Conservation (phyloP, 179 eudicot species). For the Carnegiea gigantea region DNA sequence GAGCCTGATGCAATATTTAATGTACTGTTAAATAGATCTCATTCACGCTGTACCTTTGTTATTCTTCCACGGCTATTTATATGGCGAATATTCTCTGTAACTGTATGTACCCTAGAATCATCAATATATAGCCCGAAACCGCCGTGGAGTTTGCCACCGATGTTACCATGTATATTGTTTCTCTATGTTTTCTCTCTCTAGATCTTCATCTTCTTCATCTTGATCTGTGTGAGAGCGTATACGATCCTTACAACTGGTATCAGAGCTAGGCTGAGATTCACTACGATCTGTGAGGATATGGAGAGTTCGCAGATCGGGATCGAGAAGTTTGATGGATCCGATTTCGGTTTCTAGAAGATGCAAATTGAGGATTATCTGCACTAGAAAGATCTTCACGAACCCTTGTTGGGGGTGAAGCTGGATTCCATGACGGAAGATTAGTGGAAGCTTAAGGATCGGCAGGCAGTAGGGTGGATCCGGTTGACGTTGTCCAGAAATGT, state of each 20-base stretch:
- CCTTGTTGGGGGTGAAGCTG: not conserved
- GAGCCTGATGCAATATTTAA: too few species aligned
- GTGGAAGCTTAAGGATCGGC: not conserved
- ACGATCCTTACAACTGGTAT: not conserved
- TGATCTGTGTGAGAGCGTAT: not conserved
- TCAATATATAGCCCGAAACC: too few species aligned
- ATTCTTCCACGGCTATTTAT: too few species aligned
- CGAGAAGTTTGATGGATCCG: not conserved
- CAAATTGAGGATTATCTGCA: constrained; percentile 1
- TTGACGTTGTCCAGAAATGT: not conserved
- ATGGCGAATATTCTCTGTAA: too few species aligned
- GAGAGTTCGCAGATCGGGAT: not conserved
- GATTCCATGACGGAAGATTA: not conserved
- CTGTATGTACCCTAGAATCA: too few species aligned
- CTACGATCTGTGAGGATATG: not conserved
- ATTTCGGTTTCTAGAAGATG: not conserved
- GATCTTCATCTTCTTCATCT: not conserved
- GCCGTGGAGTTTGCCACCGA: too few species aligned
- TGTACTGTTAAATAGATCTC: too few species aligned
- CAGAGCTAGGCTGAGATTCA: not conserved
- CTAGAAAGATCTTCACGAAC: not conserved
- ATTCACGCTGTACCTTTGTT: too few species aligned
- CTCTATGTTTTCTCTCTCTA: not conserved
- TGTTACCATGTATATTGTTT: too few species aligned
- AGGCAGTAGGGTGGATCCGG: not conserved